Evolutionary conservation across 176 grass and related monocot species (phyloP).

Genomic region (Chloris gayana): DNA sequence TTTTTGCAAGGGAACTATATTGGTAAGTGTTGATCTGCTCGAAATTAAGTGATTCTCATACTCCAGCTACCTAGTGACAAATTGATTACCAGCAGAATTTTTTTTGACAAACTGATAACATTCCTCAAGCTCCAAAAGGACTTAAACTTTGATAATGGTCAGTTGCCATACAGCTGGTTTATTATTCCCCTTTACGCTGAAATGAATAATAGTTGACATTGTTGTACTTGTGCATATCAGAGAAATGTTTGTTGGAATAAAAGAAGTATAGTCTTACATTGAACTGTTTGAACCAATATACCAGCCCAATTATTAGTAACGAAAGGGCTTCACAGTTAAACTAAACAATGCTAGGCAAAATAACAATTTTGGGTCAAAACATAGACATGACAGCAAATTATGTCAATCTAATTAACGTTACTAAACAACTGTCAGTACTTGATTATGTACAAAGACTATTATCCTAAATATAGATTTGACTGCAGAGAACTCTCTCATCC

Average conservation of each 20-base stretch:
- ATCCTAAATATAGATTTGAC: not conserved
- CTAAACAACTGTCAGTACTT: not conserved
- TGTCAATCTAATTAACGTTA: not conserved
- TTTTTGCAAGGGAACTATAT: too few species aligned
- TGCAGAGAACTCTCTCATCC: not conserved
- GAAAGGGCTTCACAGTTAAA: not conserved
- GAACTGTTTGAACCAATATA: not conserved
- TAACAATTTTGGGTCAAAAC: not conserved
- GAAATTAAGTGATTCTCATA: slow-evolving; percentile 6
- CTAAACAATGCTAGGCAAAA: not conserved
- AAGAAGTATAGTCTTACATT: not conserved
- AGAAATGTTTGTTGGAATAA: slow-evolving; percentile 12
- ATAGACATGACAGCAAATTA: not conserved
- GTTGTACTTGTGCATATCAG: not conserved
- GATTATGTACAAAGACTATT: not conserved
- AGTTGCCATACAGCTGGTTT: not conserved
- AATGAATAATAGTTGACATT: slow-evolving; percentile 40
- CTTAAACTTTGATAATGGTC: not conserved
- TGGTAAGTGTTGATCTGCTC: not conserved
- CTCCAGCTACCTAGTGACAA: not conserved
- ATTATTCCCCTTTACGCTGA: not conserved
- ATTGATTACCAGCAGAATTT: too few species aligned
- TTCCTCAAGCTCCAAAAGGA: not conserved
- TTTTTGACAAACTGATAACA: not conserved
- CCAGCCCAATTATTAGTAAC: not conserved